phyloP scores from a whole-genome alignment of 257 asterid genomes.

The Paulownia fortunei region DNA sequence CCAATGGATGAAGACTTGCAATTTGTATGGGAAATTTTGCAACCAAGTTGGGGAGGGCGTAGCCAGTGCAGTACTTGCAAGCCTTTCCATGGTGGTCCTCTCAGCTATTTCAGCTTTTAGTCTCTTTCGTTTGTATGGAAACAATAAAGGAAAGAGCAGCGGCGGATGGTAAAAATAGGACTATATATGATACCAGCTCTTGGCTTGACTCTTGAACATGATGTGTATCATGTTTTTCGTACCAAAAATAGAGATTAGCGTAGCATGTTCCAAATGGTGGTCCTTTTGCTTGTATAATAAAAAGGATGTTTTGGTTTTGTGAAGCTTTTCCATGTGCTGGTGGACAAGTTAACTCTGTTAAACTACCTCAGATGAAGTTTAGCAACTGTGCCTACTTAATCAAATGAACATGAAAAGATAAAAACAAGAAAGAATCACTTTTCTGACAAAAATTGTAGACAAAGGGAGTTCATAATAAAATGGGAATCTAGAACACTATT shows the following conservation, averaged over 20 bases:
- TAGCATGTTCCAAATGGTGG: constrained; percentile 14
- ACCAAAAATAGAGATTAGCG: neutral
- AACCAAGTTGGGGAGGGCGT: constrained; percentile 88
- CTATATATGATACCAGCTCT: neutral
- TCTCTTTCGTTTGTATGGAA: constrained; percentile 87
- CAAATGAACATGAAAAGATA: no score
- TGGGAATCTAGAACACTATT: no score
- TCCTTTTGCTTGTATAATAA: constrained; percentile 28
- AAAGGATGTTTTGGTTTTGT: constrained; percentile 26
- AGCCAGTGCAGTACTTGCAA: constrained; percentile 64
- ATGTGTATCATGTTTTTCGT: constrained; percentile 20
- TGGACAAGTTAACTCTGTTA: no score
- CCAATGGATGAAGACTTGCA: constrained; percentile 91
- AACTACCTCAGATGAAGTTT: no score
- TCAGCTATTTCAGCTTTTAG: constrained; percentile 86
- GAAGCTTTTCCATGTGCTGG: constrained; percentile 2
- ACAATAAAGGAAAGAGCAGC: constrained; percentile 52
- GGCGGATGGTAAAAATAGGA: constrained; percentile 49
- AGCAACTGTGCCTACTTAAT: no score
- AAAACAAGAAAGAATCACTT: no score
- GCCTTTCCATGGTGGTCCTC: constrained; percentile 61
- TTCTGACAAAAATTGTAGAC: no score
- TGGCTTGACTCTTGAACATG: constrained; percentile 21
- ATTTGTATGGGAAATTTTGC: constrained; percentile 73
- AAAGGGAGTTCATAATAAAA: no score